Evolutionary conservation across 805 yeast species (phyloP).

Genomic region (Hanseniaspora singularis): DNA sequence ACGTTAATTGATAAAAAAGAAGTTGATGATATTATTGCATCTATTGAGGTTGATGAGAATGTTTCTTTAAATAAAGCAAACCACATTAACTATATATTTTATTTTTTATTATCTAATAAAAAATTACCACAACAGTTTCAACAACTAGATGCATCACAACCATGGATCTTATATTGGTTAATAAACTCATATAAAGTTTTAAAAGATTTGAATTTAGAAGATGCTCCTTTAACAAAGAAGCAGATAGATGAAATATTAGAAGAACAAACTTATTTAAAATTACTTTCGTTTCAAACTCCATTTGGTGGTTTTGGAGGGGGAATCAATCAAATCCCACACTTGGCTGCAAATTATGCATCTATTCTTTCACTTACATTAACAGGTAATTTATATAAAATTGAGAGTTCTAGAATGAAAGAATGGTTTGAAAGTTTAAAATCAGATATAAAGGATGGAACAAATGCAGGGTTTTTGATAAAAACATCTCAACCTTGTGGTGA

Average conservation of each 20-base stretch:
- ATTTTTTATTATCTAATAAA: conserved; percentile 29
- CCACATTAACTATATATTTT: conserved; percentile 28
- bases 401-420: conserved; percentile 36
- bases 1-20: conserved; percentile 8
- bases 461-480: conserved; percentile 17
- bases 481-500: conserved; percentile 48
- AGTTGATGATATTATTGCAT: background rate
- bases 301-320: conserved; percentile 92
- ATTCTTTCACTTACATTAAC: conserved; percentile 46
- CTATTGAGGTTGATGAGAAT: background rate
- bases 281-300: too few relatives aligned
- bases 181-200: conserved; percentile 41
- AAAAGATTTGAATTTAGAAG: conserved; percentile 21
- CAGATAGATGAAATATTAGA: background rate
- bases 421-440: conserved; percentile 53
- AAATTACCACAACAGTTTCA: conserved; percentile 41
- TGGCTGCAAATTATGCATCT: conserved; percentile 76
- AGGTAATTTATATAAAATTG: conserved; percentile 34
- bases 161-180: conserved; percentile 86
- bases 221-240: conserved; percentile 18
- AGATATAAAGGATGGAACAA: conserved; percentile 54
- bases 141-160: conserved; percentile 73
- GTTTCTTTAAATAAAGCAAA: background rate
- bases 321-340: conserved; percentile 63
- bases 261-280: background rate